These are phyloP conservation scores for Kwoniella europaea DNA, from an alignment of 768 basidiomycete genomes.

Conservation along the genomic window DNA sequence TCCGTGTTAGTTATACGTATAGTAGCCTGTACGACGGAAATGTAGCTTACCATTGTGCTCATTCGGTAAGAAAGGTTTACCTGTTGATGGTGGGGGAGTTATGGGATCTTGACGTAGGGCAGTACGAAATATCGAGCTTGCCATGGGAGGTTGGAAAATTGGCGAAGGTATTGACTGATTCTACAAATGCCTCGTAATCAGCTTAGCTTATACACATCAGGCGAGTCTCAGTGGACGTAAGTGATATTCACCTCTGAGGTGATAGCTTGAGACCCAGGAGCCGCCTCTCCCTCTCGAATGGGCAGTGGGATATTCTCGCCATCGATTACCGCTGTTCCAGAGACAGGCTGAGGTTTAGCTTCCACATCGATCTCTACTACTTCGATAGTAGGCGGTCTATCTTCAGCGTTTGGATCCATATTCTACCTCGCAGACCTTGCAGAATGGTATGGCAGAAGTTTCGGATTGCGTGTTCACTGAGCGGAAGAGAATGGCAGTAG, in stretches of 20 bases:
- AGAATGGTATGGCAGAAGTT: neutral
- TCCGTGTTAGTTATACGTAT: neutral
- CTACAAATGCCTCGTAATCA: neutral
- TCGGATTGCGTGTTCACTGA: no score
- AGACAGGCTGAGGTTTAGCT: neutral
- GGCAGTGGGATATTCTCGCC: neutral
- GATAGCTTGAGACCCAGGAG: no score
- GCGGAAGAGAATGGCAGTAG: no score
- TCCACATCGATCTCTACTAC: conserved; percentile 21
- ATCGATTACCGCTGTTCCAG: neutral
- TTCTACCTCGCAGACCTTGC: neutral
- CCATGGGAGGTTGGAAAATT: conserved; percentile 16
- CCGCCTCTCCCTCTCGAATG: neutral
- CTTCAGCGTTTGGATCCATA: conserved; percentile 49
- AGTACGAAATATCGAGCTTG: conserved; percentile 43
- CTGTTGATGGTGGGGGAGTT: conserved; percentile 6
- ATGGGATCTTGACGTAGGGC: conserved; percentile 15
- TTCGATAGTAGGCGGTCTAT: conserved; percentile 33
- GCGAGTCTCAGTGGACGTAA: no score
- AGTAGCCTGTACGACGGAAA: neutral
- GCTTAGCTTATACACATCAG: no score
- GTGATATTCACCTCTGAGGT: no score
- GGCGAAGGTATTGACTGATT: conserved; percentile 1
- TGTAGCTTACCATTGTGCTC: neutral
- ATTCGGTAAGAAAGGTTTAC: neutral